Percentiles rank a stretch among this genome's conserved stretches.
These are phyloP conservation scores for Clarireedia homoeocarpa DNA, from an alignment of 2,329 filamentous ascomycete species.

Conservation along the genomic window DNA sequence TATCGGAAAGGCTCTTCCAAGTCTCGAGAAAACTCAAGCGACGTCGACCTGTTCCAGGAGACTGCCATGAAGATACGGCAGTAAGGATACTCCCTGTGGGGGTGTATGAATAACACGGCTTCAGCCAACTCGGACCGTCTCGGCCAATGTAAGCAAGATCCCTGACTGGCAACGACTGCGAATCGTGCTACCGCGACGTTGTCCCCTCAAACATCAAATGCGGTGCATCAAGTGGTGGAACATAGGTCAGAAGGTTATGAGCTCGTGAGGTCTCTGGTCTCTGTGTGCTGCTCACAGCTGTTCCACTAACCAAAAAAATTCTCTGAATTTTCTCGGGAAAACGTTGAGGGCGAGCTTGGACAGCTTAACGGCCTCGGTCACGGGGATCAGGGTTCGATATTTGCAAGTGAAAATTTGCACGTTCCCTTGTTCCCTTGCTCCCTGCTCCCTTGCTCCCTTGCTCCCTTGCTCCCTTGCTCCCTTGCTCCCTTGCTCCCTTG, in stretches of 20 bases:
- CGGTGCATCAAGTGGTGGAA: background rate
- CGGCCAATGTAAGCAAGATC: background rate
- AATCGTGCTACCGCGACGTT: background rate
- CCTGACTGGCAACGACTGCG: background rate
- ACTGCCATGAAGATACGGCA: too few relatives aligned
- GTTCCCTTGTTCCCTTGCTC: too few relatives aligned
- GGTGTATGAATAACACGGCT: background rate
- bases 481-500: background rate
- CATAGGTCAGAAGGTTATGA: background rate
- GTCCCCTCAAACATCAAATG: background rate
- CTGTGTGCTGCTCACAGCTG: too few relatives aligned
- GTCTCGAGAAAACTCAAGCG: too few relatives aligned
- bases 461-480: background rate
- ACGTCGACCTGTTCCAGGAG: too few relatives aligned
- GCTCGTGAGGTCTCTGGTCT: too few relatives aligned
- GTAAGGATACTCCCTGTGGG: background rate
- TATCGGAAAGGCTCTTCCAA: too few relatives aligned
- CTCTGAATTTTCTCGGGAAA: too few relatives aligned
- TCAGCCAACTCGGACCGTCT: conserved; percentile 1
- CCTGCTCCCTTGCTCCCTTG: background rate
- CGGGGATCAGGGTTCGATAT: too few relatives aligned
- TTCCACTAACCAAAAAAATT: too few relatives aligned
- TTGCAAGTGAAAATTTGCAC: conserved; percentile 2
- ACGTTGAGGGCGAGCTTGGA: too few relatives aligned
- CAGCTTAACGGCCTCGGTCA: too few relatives aligned